Percentiles rank a stretch among this genome's conserved stretches.
These are phyloP conservation scores for Gnaphalium uliginosum DNA, from an alignment of 129 eudicot genomes.

Conservation along the genomic window DNA sequence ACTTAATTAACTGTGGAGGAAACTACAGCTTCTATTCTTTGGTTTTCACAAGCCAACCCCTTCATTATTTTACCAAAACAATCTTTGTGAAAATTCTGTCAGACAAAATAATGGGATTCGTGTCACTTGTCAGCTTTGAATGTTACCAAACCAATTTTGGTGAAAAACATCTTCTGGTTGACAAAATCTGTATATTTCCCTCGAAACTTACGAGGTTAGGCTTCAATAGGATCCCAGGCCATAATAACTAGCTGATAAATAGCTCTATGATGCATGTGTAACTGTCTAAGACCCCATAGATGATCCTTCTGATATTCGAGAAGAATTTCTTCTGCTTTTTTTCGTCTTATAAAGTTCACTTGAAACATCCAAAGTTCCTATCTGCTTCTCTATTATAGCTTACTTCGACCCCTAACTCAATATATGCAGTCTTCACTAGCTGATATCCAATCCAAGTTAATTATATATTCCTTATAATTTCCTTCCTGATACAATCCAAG, in stretches of 20 bases:
- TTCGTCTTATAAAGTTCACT: neutral
- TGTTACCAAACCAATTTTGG: neutral
- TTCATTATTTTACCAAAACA: conserved; percentile 25
- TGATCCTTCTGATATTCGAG: neutral
- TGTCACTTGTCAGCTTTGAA: neutral
- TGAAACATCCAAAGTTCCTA: neutral
- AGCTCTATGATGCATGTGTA: no score
- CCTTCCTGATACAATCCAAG: conserved; percentile 9
- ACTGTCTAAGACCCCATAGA: neutral
- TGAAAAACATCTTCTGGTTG: conserved; percentile 4
- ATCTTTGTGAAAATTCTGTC: neutral
- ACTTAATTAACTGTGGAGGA: conserved; percentile 26
- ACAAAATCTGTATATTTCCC: neutral
- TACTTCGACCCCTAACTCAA: neutral
- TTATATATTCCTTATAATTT: neutral
- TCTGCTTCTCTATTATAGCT: conserved; percentile 10
- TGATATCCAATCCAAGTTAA: neutral
- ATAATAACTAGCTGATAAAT: neutral
- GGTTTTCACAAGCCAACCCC: conserved; percentile 21
- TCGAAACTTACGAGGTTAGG: neutral
- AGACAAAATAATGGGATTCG: conserved; percentile 3
- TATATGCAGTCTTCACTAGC: neutral
- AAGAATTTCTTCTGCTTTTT: neutral
- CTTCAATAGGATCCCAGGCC: conserved; percentile 8
- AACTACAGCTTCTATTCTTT: conserved; percentile 12